A percentile compares a stretch with the other conserved stretches of the same genome.
These are phyloP conservation scores for Zygoascus ofunaensis DNA, from an alignment of 805 yeast species.

Conservation along the genomic window DNA sequence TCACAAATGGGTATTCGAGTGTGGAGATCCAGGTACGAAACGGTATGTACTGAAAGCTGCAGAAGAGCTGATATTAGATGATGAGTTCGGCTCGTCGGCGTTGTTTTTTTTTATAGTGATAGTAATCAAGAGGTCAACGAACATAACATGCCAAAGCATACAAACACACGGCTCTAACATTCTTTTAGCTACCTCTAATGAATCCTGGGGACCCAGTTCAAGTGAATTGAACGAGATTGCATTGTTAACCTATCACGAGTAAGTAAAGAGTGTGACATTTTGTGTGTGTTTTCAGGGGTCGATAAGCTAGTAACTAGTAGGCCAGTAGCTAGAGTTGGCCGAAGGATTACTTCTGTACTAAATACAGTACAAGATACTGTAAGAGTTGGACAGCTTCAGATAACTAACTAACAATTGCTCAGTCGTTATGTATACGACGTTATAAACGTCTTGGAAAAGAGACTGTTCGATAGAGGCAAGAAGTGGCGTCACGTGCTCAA, in stretches of 20 bases:
- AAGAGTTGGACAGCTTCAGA: not conserved
- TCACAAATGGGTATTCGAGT: conserved; percentile 77
- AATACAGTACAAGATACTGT: no score
- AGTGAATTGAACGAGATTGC: conserved; percentile 78
- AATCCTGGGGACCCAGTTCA: conserved; percentile 69
- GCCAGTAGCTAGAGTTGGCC: no score
- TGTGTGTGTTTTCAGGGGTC: not conserved
- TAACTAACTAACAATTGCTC: not conserved
- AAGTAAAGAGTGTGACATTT: conserved; percentile 2
- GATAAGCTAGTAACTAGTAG: not conserved
- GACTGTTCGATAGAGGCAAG: conserved; percentile 90
- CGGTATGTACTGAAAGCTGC: no score
- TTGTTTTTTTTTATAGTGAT: not conserved
- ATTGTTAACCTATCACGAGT: conserved; percentile 53
- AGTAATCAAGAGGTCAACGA: no score
- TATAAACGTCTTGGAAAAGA: conserved; percentile 84
- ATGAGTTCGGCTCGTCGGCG: not conserved
- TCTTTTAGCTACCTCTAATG: conserved; percentile 63
- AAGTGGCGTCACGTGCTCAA: conserved; percentile 96
- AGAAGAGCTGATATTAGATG: not conserved
- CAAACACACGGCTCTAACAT: not conserved
- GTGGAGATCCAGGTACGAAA: conserved; percentile 83
- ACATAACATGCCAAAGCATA: no score
- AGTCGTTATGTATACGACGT: conserved; percentile 67
- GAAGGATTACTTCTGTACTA: no score